These are phyloP conservation scores for Xylariomycetidae sp. DNA, from an alignment of 2,329 filamentous ascomycete species.

Conservation along the genomic window DNA sequence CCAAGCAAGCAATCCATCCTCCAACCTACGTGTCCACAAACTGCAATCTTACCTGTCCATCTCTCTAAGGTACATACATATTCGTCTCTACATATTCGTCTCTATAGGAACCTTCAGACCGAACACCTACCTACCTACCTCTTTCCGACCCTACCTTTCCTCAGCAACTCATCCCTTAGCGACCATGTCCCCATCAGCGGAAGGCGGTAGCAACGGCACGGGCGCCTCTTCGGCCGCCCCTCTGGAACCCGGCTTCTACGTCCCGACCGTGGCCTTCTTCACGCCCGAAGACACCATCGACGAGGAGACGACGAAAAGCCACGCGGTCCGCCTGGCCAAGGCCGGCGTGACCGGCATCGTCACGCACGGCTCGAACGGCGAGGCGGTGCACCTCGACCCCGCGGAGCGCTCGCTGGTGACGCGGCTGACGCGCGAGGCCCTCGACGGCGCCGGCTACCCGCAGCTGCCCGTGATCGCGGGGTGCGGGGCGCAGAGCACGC, in stretches of 20 bases:
- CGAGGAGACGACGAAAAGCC: conserved; percentile 34
- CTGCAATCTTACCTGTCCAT: too few species aligned
- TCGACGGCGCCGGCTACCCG: conserved; percentile 50
- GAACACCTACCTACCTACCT: conserved; percentile 1
- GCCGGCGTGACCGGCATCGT: conserved; percentile 39
- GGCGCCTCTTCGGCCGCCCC: conserved; percentile 1
- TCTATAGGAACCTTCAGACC: background rate
- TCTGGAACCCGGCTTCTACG: conserved; percentile 40
- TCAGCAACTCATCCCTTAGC: too few species aligned
- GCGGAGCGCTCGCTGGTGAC: conserved; percentile 59
- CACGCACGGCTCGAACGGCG: conserved; percentile 67
- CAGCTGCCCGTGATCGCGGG: conserved; percentile 58
- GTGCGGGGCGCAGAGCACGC: conserved; percentile 54
- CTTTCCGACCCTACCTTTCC: background rate
- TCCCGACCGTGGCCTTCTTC: conserved; percentile 50
- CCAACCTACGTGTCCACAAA: too few species aligned
- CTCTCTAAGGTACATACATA: too few species aligned
- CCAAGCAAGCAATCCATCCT: too few species aligned
- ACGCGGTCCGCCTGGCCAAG: conserved; percentile 31
- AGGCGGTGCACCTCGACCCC: conserved; percentile 62
- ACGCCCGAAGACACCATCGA: conserved; percentile 43
- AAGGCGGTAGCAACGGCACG: background rate
- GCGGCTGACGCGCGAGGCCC: conserved; percentile 50
- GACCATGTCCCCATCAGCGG: background rate
- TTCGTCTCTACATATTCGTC: background rate